These are phyloP conservation scores for Galerina sulciceps DNA, from an alignment of 768 basidiomycete species.

Conservation along the genomic window DNA sequence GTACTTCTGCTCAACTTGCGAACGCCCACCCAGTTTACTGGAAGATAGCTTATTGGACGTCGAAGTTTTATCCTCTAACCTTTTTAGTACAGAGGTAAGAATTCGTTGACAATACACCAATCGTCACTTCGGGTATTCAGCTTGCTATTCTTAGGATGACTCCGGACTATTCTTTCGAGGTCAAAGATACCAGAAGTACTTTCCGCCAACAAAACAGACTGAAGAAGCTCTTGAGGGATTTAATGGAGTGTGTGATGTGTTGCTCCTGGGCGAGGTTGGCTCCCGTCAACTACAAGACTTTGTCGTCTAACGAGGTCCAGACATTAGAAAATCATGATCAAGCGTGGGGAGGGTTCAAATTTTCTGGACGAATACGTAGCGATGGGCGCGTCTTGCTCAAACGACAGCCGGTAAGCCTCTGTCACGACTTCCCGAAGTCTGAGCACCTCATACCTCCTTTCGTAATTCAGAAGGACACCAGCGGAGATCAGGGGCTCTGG, in stretches of 20 bases:
- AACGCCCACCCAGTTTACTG: not conserved
- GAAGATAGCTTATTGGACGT: not conserved
- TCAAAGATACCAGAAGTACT: constrained; percentile 21
- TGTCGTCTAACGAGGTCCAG: constrained; percentile 34
- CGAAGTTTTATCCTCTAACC: constrained; percentile 5
- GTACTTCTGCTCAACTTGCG: constrained; percentile 16
- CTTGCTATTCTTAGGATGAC: constrained; percentile 13
- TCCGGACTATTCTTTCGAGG: constrained; percentile 17
- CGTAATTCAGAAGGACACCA: constrained; percentile 41
- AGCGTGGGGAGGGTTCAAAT: constrained; percentile 70
- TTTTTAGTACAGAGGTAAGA: constrained; percentile 17
- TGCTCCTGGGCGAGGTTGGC: constrained; percentile 45
- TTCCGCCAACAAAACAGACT: not conserved
- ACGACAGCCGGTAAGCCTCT: constrained; percentile 58
- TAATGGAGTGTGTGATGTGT: constrained; percentile 16
- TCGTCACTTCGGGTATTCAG: not conserved
- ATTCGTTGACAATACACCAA: not conserved
- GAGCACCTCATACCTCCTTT: not conserved
- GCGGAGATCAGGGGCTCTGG: constrained; percentile 52
- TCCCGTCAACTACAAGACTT: not conserved
- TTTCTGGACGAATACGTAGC: constrained; percentile 58
- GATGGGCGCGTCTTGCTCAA: constrained; percentile 66
- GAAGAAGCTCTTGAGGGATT: not conserved
- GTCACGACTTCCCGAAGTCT: constrained; percentile 1
- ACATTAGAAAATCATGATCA: constrained; percentile 56